A percentile compares a stretch with the other conserved stretches of the same genome.
Conservation (phyloP, 2,329 filamentous ascomycete species). For the Moelleriella libera region DNA sequence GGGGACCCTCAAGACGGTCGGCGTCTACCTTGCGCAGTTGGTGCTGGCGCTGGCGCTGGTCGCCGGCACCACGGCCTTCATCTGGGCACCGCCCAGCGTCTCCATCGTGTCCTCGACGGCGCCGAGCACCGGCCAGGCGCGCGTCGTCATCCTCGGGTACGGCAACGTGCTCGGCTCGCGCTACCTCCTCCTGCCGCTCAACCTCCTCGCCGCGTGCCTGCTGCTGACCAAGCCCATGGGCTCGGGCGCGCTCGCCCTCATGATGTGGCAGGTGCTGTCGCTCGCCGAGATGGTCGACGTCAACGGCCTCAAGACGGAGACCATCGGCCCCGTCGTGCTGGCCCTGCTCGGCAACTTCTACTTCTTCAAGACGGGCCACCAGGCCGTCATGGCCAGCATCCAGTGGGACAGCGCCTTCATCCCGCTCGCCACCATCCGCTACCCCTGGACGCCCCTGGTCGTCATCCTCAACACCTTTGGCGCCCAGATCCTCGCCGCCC, state of each 20-base stretch:
- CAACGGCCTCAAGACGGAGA: conserved; percentile 44
- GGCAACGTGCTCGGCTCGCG: conserved; percentile 85
- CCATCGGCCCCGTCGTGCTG: conserved; percentile 73
- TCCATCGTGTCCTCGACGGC: conserved; percentile 42
- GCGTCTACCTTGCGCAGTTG: conserved; percentile 66
- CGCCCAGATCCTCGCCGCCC: conserved; percentile 69
- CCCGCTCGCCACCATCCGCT: conserved; percentile 64
- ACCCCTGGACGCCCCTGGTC: conserved; percentile 78
- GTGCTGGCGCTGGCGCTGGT: conserved; percentile 68
- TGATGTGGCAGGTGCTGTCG: conserved; percentile 80
- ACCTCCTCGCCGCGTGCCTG: conserved; percentile 62
- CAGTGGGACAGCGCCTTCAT: conserved; percentile 97
- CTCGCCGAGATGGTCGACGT: conserved; percentile 51
- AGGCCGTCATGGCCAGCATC: conserved; percentile 73
- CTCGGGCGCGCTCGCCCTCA: conserved; percentile 64
- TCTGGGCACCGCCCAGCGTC: conserved; percentile 75
- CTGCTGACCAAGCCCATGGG: conserved; percentile 93
- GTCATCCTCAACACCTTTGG: conserved; percentile 80
- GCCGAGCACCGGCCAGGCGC: conserved; percentile 27
- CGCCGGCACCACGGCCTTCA: conserved; percentile 72
- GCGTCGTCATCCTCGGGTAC: conserved; percentile 76
- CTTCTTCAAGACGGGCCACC: conserved; percentile 96
- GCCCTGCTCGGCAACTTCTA: conserved; percentile 85
- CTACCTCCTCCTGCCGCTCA: conserved; percentile 71
- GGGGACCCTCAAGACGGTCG: conserved; percentile 54